These are phyloP conservation scores for Dianthus caryophyllus DNA, from an alignment of 148 eudicot genomes.

Conservation along the genomic window DNA sequence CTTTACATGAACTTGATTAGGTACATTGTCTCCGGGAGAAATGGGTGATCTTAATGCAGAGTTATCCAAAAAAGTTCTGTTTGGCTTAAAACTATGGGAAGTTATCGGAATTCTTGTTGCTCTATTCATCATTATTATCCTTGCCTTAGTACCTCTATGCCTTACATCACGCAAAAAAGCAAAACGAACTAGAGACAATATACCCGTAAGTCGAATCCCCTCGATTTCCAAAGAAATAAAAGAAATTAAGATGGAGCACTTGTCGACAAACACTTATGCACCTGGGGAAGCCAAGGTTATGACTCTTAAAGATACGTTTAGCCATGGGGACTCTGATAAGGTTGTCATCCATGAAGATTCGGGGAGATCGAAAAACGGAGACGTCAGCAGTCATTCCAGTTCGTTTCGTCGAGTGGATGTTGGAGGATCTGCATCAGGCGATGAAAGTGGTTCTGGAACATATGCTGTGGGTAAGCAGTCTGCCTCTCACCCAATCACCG, in stretches of 20 bases:
- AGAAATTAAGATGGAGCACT: conserved; percentile 51
- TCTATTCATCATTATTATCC: conserved; percentile 40
- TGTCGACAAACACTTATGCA: conserved; percentile 33
- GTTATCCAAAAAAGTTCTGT: conserved; percentile 34
- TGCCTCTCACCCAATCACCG: conserved; percentile 51
- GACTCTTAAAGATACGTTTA: conserved; percentile 51
- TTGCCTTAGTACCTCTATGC: conserved; percentile 41
- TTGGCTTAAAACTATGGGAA: conserved; percentile 60
- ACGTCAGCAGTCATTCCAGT: conserved; percentile 43
- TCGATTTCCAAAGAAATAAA: conserved; percentile 56
- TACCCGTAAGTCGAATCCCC: conserved; percentile 53
- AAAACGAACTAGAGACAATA: conserved; percentile 29
- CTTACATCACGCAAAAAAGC: conserved; percentile 53
- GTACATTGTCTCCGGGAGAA: conserved; percentile 23
- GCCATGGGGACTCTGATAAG: conserved; percentile 50
- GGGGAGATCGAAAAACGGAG: conserved; percentile 46
- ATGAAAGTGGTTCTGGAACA: conserved; percentile 48
- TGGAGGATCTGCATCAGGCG: conserved; percentile 48
- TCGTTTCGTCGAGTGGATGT: conserved; percentile 49
- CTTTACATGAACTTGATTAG: conserved; percentile 18
- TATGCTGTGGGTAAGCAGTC: conserved; percentile 39
- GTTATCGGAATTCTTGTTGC: conserved; percentile 48
- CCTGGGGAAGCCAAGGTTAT: conserved; percentile 38
- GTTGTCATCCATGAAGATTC: conserved; percentile 36
- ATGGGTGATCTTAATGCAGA: conserved; percentile 50